Conservation (phyloP, 2,329 filamentous ascomycete genomes). For the Elsinoe batatas region DNA sequence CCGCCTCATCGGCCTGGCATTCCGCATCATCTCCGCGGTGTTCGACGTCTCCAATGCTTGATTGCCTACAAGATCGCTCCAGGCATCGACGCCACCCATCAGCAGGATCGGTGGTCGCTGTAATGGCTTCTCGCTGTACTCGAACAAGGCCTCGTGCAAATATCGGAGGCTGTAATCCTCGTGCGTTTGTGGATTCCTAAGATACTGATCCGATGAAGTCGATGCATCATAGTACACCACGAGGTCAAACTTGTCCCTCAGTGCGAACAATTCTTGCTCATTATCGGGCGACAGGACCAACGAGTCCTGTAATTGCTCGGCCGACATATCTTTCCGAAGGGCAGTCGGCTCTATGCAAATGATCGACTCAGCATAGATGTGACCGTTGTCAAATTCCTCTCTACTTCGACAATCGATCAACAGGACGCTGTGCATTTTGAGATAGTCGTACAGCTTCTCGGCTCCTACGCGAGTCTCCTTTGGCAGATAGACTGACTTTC, state of each 20-base stretch:
- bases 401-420: slow-evolving; percentile 78
- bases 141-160: slow-evolving; percentile 67
- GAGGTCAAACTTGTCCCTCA: slow-evolving; percentile 66
- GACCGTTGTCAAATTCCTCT: slow-evolving; percentile 74
- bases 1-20: slow-evolving; percentile 42
- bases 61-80: slow-evolving; percentile 70
- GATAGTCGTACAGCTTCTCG: slow-evolving; percentile 60
- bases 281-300: slow-evolving; percentile 60
- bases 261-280: slow-evolving; percentile 67
- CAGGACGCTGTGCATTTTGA: slow-evolving; percentile 58
- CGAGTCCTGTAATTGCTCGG: slow-evolving; percentile 55
- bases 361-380: slow-evolving; percentile 72
- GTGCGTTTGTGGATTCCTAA: slow-evolving; percentile 36
- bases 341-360: slow-evolving; percentile 86
- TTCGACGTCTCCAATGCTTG: slow-evolving; percentile 51
- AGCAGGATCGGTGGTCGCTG: slow-evolving; percentile 67
- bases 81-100: slow-evolving; percentile 73
- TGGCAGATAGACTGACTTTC: slow-evolving; percentile 39
- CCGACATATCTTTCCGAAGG: slow-evolving; percentile 56
- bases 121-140: slow-evolving; percentile 73
- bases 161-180: slow-evolving; percentile 50
- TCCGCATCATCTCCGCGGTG: slow-evolving; percentile 42
- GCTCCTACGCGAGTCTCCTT: slow-evolving; percentile 55
- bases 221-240: slow-evolving; percentile 82
- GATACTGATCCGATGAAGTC: slow-evolving; percentile 50